Evolutionary conservation across 805 yeast species (phyloP).

Genomic region (Candida argentea): DNA sequence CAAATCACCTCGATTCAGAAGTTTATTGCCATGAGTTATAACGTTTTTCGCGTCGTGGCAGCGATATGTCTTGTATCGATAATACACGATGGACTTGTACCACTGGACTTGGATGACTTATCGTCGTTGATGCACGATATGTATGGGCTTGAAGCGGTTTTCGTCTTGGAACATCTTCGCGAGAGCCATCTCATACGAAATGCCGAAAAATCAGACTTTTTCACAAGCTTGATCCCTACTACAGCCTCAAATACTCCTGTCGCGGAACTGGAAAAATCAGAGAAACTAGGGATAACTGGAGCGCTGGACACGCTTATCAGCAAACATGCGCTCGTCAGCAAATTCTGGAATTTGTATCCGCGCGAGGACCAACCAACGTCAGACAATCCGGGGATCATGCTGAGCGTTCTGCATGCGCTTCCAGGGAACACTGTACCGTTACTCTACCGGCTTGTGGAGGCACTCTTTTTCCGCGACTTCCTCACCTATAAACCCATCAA

Average conservation of each 20-base stretch:
- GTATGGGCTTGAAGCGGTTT: constrained; percentile 50
- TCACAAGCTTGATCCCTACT: constrained; percentile 1
- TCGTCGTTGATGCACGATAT: constrained; percentile 47
- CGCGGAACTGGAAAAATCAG: constrained; percentile 5
- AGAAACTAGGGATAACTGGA: constrained; percentile 23
- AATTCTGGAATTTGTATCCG: constrained; percentile 43
- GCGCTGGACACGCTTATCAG: constrained; percentile 15
- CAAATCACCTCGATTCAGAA: constrained; percentile 22
- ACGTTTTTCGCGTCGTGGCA: constrained; percentile 37
- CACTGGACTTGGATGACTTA: constrained; percentile 47
- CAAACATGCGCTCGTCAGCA: constrained; percentile 27
- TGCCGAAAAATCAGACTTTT: constrained; percentile 4
- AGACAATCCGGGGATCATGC: constrained; percentile 22
- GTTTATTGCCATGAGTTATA: constrained; percentile 29
- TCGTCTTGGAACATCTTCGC: constrained; percentile 38
- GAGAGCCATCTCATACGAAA: constrained; percentile 38
- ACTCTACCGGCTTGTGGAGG: constrained; percentile 56
- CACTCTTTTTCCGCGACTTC: constrained; percentile 50
- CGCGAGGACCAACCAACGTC: constrained; percentile 13
- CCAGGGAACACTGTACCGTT: constrained; percentile 77
- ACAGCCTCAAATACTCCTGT: not conserved
- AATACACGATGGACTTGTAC: constrained; percentile 59
- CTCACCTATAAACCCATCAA: constrained; percentile 30
- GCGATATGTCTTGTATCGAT: constrained; percentile 49
- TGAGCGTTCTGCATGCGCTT: constrained; percentile 50